These are phyloP conservation scores for Phialocephala sp. DNA, from an alignment of 2,329 filamentous ascomycete genomes.

Conservation along the genomic window DNA sequence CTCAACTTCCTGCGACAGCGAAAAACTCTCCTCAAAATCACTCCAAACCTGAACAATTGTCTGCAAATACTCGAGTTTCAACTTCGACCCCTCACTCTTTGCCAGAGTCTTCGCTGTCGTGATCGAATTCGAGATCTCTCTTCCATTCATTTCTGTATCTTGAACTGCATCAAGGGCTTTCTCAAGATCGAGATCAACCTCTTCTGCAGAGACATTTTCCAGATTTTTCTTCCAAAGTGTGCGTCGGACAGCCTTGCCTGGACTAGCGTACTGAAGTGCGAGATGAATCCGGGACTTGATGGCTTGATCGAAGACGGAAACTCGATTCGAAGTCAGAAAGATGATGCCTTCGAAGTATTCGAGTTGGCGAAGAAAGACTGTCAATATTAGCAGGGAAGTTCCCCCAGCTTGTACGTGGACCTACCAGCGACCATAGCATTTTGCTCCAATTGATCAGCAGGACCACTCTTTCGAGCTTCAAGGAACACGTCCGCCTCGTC, in stretches of 20 bases:
- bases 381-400: neutral
- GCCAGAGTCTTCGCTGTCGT: slow-evolving; percentile 25
- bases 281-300: slow-evolving; percentile 44
- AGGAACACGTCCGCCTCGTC: slow-evolving; percentile 72
- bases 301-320: slow-evolving; percentile 42
- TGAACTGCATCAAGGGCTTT: slow-evolving; percentile 26
- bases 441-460: slow-evolving; percentile 44
- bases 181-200: slow-evolving; percentile 32
- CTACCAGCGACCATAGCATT: slow-evolving; percentile 46
- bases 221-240: slow-evolving; percentile 35
- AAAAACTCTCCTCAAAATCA: slow-evolving; percentile 24
- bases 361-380: slow-evolving; percentile 44
- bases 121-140: slow-evolving; percentile 44
- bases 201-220: slow-evolving; percentile 13
- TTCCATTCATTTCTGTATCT: slow-evolving; percentile 40
- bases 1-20: slow-evolving; percentile 8
- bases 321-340: slow-evolving; percentile 47
- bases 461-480: slow-evolving; percentile 41
- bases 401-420: neutral
- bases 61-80: slow-evolving; percentile 24
- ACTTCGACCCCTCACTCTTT: slow-evolving; percentile 23
- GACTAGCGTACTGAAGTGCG: slow-evolving; percentile 34
- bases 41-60: slow-evolving; percentile 27
- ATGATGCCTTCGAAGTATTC: slow-evolving; percentile 48
- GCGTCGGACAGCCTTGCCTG: slow-evolving; percentile 31